Percentiles rank a stretch among this genome's conserved stretches.
Evolutionary conservation across 805 yeast genomes (phyloP).

Genomic region (Candida loeiensis): DNA sequence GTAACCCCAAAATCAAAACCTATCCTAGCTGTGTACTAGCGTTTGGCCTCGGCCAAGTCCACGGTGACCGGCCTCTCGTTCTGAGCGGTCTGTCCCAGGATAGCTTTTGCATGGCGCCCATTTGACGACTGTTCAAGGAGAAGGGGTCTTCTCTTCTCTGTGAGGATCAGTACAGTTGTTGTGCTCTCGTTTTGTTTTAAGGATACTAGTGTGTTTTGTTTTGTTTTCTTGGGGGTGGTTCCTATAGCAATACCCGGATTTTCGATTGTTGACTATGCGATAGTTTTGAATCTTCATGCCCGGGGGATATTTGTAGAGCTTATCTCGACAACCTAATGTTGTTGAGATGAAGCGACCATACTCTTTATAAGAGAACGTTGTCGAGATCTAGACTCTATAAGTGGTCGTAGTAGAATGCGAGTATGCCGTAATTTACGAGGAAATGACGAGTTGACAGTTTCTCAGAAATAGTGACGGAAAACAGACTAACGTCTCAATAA

Average conservation of each 20-base stretch:
- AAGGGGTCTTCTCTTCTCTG: not conserved
- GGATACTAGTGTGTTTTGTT: conserved; percentile 24
- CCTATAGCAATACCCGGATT: conserved; percentile 45
- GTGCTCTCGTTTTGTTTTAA: conserved; percentile 26
- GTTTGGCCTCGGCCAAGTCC: conserved; percentile 15
- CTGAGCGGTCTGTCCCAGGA: conserved; percentile 17
- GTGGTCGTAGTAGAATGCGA: no score
- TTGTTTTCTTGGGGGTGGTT: conserved; percentile 22
- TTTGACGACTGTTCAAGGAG: conserved; percentile 12
- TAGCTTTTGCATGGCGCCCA: conserved; percentile 18
- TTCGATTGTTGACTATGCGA: conserved; percentile 41
- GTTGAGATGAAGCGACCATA: no score
- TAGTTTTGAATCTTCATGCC: conserved; percentile 49
- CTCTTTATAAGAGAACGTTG: no score
- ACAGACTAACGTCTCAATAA: no score
- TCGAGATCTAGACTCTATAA: no score
- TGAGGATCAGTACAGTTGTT: conserved; percentile 8
- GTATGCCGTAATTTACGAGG: no score
- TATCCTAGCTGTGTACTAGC: conserved; percentile 21
- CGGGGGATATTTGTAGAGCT: conserved; percentile 33
- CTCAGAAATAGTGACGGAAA: no score
- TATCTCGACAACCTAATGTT: no score
- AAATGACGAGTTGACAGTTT: no score
- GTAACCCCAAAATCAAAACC: conserved; percentile 29
- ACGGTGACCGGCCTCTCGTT: conserved; percentile 21